Evolutionary conservation across 176 grass and related monocot species (phyloP).

Genomic region (Aegilops bicornis): DNA sequence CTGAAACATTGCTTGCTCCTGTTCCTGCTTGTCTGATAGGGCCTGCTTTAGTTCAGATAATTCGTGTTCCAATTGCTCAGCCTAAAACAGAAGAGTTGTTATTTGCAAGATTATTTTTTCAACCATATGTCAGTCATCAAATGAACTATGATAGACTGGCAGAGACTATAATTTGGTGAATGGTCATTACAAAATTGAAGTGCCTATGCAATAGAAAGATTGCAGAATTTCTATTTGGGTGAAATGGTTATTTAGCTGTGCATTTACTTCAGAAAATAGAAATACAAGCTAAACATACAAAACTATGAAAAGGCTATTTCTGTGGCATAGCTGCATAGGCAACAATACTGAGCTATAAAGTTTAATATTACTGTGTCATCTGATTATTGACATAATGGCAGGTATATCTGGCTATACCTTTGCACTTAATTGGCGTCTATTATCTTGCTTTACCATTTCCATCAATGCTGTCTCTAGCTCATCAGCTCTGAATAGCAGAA

Average conservation of each 20-base stretch:
- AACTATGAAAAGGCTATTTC: slow-evolving; percentile 18
- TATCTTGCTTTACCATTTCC: slow-evolving; percentile 99
- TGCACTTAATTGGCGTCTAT: slow-evolving; percentile 86
- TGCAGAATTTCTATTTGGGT: slow-evolving; percentile 5
- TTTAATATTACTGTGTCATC: background rate
- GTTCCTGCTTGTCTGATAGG: slow-evolving; percentile 89
- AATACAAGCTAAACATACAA: background rate
- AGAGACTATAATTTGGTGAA: background rate
- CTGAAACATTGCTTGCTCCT: slow-evolving; percentile 96
- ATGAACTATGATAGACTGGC: slow-evolving; percentile 1
- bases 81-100: slow-evolving; percentile 49
- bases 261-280: slow-evolving; percentile 4
- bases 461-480: slow-evolving; percentile 96
- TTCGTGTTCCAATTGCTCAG: slow-evolving; percentile 93
- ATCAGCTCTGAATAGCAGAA: slow-evolving; percentile 70
- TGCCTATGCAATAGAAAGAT: slow-evolving; percentile 1
- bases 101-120: slow-evolving; percentile 4
- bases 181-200: slow-evolving; percentile 3
- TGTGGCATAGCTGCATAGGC: slow-evolving; percentile 10
- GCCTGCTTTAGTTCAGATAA: slow-evolving; percentile 67
- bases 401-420: slow-evolving; percentile 58
- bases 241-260: background rate
- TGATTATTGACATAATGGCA: slow-evolving; percentile 23
- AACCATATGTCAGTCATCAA: background rate
- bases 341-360: background rate